A percentile compares a stretch with the other conserved stretches of the same genome.
phyloP scores from a whole-genome alignment of 2,329 filamentous ascomycete genomes.

The Microcera coccophila region DNA sequence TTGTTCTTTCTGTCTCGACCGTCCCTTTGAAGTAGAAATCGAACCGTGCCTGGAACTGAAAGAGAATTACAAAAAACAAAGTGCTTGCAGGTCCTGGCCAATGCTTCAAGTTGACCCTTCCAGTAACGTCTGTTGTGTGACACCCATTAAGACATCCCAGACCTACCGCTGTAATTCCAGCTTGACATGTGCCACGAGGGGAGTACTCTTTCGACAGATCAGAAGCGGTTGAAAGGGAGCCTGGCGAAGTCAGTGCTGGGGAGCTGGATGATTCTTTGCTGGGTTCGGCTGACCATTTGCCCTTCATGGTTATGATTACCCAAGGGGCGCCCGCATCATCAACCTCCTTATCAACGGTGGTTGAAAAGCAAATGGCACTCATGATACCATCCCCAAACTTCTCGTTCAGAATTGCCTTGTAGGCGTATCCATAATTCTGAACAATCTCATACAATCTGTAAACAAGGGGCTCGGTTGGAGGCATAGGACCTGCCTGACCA shows the following conservation, averaged over 20 bases:
- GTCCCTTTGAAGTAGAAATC: too few species aligned
- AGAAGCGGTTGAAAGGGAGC: constrained; percentile 34
- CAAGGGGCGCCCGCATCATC: constrained; percentile 77
- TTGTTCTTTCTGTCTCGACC: constrained; percentile 17
- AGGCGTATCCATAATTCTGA: constrained; percentile 94
- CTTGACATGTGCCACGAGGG: too few species aligned
- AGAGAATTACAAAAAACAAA: too few species aligned
- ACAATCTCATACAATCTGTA: constrained; percentile 92
- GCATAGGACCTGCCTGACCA: constrained; percentile 54
- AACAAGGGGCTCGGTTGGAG: constrained; percentile 49
- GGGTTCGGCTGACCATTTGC: constrained; percentile 67
- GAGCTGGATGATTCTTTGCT: background rate
- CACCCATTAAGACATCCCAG: too few species aligned
- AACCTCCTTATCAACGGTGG: constrained; percentile 89
- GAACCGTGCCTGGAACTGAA: too few species aligned
- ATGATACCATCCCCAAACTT: constrained; percentile 95
- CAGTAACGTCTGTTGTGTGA: too few species aligned
- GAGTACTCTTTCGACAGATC: too few species aligned
- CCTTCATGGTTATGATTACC: constrained; percentile 78
- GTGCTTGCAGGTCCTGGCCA: too few species aligned
- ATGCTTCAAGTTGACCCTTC: too few species aligned
- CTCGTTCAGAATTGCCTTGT: constrained; percentile 93
- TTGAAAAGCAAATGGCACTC: constrained; percentile 90
- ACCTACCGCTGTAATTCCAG: too few species aligned
- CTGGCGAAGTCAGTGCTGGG: constrained; percentile 18